Evolutionary conservation across 345 rosid genomes (phyloP).

Genomic region (Barbarea vulgaris): DNA sequence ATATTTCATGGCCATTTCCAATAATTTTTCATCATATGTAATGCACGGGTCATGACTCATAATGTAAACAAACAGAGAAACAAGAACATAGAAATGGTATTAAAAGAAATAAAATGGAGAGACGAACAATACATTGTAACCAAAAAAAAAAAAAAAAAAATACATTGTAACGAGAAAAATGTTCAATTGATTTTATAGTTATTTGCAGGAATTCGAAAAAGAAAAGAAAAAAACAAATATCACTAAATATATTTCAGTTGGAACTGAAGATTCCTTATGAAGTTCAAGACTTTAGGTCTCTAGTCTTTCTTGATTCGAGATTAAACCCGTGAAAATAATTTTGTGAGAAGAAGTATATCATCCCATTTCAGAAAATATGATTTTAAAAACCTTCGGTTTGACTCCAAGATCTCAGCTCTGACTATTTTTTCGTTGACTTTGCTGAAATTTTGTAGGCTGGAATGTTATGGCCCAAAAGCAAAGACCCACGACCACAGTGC

Average conservation of each 20-base stretch:
- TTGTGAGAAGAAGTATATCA: background rate
- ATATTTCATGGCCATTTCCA: background rate
- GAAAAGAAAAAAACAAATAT: background rate
- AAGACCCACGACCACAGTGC: background rate
- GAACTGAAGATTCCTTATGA: background rate
- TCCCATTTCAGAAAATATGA: too few species aligned
- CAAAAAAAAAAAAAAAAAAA: too few species aligned
- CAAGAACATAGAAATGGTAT: background rate
- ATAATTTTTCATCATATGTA: conserved; percentile 9
- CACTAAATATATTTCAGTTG: background rate
- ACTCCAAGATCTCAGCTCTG: background rate
- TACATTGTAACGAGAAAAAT: too few species aligned
- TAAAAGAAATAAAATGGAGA: background rate
- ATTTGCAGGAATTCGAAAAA: background rate
- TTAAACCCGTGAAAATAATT: background rate
- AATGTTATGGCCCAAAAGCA: conserved; percentile 3
- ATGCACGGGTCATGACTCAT: background rate
- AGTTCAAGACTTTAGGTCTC: background rate
- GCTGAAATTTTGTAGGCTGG: background rate
- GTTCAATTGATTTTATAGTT: background rate
- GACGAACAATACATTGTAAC: background rate
- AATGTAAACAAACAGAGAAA: background rate
- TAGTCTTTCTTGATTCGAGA: background rate
- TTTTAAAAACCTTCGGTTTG: background rate
- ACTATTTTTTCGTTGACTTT: background rate